These are phyloP conservation scores for Gracilaria domingensis DNA, from an alignment of 23 red algal species.

Conservation along the genomic window DNA sequence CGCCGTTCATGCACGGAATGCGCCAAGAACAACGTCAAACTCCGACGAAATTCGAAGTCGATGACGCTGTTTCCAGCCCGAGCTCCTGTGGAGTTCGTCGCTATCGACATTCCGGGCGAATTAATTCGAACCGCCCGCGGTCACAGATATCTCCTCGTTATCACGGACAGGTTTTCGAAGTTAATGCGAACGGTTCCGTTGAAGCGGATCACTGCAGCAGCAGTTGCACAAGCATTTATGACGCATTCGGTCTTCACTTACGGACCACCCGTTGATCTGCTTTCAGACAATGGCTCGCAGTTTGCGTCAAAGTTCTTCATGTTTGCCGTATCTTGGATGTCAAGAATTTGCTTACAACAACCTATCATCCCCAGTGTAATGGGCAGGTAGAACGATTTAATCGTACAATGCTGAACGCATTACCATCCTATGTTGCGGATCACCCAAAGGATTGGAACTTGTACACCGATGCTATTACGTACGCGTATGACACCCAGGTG, in stretches of 20 bases:
- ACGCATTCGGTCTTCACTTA: neutral
- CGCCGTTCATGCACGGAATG: too few relatives aligned
- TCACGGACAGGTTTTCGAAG: neutral
- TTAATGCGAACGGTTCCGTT: neutral
- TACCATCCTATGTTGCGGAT: neutral
- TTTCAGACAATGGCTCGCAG: neutral
- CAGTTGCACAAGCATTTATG: neutral
- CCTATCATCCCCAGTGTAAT: constrained; percentile 1
- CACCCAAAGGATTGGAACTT: constrained; percentile 19
- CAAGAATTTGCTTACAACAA: neutral
- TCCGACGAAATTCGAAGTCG: too few relatives aligned
- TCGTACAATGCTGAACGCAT: neutral
- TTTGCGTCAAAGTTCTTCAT: neutral
- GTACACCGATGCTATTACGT: neutral
- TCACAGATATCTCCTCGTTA: neutral
- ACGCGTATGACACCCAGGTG: neutral
- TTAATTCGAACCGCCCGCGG: neutral
- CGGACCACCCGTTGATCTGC: neutral
- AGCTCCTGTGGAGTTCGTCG: neutral
- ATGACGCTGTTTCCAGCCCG: neutral
- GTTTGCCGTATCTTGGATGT: constrained; percentile 5
- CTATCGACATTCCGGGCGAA: neutral
- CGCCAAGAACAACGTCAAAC: too few relatives aligned
- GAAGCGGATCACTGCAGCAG: neutral
- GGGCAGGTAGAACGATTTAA: constrained; percentile 4